phyloP scores from a whole-genome alignment of 129 eudicot species.

The Flaveria robusta region DNA sequence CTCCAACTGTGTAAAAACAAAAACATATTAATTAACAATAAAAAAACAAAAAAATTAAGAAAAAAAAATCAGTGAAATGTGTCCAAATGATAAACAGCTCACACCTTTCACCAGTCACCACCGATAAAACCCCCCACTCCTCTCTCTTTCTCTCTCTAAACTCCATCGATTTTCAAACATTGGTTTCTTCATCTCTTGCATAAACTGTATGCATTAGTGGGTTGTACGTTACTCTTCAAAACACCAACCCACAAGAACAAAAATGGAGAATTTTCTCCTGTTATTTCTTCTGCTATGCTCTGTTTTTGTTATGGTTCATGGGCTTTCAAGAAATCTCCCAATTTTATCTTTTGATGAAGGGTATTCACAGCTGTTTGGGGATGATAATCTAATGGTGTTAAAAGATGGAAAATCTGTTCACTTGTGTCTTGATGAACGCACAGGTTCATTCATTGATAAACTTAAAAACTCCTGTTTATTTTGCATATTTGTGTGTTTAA shows the following conservation, averaged over 20 bases:
- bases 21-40: background rate
- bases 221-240: background rate
- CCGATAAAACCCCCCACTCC: conserved; percentile 52
- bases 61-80: conserved; percentile 13
- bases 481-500: background rate
- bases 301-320: conserved; percentile 46
- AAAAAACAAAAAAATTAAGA: background rate
- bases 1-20: background rate
- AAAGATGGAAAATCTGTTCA: conserved; percentile 90
- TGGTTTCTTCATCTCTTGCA: background rate
- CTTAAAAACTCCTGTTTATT: no score
- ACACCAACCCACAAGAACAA: background rate
- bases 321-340: conserved; percentile 65
- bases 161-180: background rate
- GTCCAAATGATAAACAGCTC: conserved; percentile 49
- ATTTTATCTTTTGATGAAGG: conserved; percentile 89
- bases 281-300: conserved; percentile 36
- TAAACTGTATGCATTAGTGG: conserved; percentile 6
- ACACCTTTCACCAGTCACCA: conserved; percentile 34
- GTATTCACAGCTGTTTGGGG: conserved; percentile 84
- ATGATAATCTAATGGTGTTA: conserved; percentile 63
- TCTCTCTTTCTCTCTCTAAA: conserved; percentile 21
- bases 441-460: conserved; percentile 47
- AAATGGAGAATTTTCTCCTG: conserved; percentile 37
- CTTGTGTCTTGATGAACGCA: conserved; percentile 64